phyloP scores from a whole-genome alignment of 2,329 filamentous ascomycete species.

The Metarhizium guizhouense region DNA sequence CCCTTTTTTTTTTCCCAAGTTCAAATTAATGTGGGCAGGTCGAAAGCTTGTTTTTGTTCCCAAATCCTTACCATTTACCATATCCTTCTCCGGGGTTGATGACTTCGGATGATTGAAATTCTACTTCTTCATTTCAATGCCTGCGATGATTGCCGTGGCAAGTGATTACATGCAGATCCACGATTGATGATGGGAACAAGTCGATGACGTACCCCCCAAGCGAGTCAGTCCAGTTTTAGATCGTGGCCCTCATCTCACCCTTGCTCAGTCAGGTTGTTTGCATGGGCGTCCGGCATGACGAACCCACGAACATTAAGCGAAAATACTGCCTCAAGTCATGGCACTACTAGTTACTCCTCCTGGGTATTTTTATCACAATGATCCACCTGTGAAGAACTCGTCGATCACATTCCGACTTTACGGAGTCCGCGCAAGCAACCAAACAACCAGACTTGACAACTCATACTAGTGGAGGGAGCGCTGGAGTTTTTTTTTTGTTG shows the following conservation, averaged over 20 bases:
- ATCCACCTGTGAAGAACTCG: too few species aligned
- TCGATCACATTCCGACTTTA: too few species aligned
- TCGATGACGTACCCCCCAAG: constrained; percentile 5
- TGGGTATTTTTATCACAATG: too few species aligned
- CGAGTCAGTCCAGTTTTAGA: background rate
- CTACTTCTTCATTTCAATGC: background rate
- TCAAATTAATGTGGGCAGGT: background rate
- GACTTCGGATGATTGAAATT: background rate
- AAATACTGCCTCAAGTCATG: too few species aligned
- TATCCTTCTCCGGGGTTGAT: background rate
- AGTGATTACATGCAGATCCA: background rate
- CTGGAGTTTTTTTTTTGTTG: too few species aligned
- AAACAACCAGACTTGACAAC: too few species aligned
- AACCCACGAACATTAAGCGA: too few species aligned
- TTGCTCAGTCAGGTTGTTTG: background rate
- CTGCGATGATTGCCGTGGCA: background rate
- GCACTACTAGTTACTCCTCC: too few species aligned
- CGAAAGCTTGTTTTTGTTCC: background rate
- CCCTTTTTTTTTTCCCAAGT: too few species aligned
- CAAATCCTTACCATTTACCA: background rate
- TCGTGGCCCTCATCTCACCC: background rate
- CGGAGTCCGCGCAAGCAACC: too few species aligned
- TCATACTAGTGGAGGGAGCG: too few species aligned
- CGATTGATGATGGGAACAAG: constrained; percentile 2
- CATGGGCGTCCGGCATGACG: background rate